Conservation (phyloP, 352 stramenopile species). For the Peronospora destructor region DNA sequence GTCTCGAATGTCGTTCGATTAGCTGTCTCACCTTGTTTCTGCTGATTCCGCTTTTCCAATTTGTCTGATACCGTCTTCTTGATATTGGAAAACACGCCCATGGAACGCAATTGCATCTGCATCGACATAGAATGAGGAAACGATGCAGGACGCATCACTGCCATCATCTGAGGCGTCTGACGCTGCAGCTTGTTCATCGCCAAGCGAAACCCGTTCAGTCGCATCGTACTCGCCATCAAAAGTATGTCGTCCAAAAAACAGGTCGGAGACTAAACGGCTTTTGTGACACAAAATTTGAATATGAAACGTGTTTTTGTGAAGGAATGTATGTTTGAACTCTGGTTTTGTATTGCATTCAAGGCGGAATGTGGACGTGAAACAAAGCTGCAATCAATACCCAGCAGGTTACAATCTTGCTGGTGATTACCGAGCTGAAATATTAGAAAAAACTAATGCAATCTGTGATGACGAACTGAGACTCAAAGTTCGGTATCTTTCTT, state of each 20-base stretch:
- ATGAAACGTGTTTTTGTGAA: no score
- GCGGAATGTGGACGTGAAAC: no score
- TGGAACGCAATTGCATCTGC: slow-evolving; percentile 41
- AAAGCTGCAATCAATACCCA: no score
- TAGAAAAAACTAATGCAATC: no score
- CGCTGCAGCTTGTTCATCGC: slow-evolving; percentile 4
- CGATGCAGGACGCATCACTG: not conserved
- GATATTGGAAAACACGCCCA: slow-evolving; percentile 71
- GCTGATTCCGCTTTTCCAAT: slow-evolving; percentile 74
- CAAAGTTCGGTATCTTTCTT: no score
- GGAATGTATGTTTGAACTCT: no score
- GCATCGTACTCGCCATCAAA: slow-evolving; percentile 36
- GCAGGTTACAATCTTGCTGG: no score
- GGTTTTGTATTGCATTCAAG: no score
- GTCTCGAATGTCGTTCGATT: no score
- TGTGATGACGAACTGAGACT: no score
- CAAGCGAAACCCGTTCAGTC: slow-evolving; percentile 29
- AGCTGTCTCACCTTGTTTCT: slow-evolving; percentile 47
- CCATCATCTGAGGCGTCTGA: slow-evolving; percentile 8
- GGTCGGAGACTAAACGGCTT: not conserved
- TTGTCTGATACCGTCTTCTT: slow-evolving; percentile 66
- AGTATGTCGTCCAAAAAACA: not conserved
- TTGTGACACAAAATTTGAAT: not conserved
- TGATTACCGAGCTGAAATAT: no score
- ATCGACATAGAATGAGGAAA: slow-evolving; percentile 3